A percentile compares a stretch with the other conserved stretches of the same genome.
These are phyloP conservation scores for Lentinula novae-zelandiae DNA, from an alignment of 1,284 basidiomycete genomes.

Conservation along the genomic window DNA sequence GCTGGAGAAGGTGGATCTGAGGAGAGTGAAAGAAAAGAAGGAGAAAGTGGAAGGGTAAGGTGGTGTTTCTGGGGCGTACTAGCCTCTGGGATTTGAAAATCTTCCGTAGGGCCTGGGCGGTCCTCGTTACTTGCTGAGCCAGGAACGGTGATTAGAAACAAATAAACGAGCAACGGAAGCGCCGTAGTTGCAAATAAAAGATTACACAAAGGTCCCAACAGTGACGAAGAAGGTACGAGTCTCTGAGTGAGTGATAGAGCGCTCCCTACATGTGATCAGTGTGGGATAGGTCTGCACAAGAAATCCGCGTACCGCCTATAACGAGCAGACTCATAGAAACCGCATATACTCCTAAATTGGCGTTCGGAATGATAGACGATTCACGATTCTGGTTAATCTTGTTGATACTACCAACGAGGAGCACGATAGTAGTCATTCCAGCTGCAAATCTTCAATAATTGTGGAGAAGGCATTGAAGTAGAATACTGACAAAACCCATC, in stretches of 20 bases:
- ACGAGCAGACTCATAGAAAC: not conserved
- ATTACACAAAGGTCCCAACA: slow-evolving; percentile 5
- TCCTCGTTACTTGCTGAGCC: not conserved
- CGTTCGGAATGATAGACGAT: not conserved
- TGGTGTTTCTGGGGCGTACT: not conserved
- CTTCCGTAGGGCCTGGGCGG: not conserved
- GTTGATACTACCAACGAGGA: not conserved
- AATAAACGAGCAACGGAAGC: slow-evolving; percentile 7
- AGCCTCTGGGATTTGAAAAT: not conserved
- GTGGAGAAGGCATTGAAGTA: not conserved
- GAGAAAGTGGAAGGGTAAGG: not conserved
- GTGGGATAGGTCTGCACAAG: not conserved
- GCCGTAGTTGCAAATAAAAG: slow-evolving; percentile 3
- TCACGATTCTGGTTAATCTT: not conserved
- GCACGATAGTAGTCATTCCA: not conserved
- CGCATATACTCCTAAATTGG: not conserved
- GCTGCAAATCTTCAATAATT: not conserved
- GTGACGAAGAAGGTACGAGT: not conserved
- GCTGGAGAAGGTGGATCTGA: not conserved
- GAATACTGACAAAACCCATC: not conserved
- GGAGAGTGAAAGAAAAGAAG: not conserved
- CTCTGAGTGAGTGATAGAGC: not conserved
- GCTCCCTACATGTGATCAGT: too few species aligned
- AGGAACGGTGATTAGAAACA: not conserved
- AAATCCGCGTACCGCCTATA: not conserved